phyloP scores from a whole-genome alignment of 192 early-diverging fungal genomes.

The Podochytrium sp. region DNA sequence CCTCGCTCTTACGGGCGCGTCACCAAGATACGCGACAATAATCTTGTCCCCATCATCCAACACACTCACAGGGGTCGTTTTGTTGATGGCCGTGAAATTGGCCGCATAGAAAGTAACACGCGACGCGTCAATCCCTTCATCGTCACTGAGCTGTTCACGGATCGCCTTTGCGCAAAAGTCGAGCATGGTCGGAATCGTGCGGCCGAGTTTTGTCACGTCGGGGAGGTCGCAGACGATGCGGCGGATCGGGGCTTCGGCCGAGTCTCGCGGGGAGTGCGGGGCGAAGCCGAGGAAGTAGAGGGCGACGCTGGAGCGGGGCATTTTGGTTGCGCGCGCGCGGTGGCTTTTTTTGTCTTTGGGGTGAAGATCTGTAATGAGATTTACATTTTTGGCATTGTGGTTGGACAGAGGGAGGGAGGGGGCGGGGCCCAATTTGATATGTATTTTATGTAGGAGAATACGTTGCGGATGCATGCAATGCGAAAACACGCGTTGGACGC shows the following conservation, averaged over 20 bases:
- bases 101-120: conserved; percentile 18
- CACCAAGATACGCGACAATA: conserved; percentile 23
- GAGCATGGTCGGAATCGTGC: conserved; percentile 22
- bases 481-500: too few relatives aligned
- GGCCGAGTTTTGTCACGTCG: conserved; percentile 24
- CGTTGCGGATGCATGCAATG: too few relatives aligned
- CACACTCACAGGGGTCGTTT: conserved; percentile 17
- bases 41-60: conserved; percentile 28
- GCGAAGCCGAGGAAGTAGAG: conserved; percentile 27
- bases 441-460: too few relatives aligned
- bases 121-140: conserved; percentile 15
- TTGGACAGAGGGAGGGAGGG: too few relatives aligned
- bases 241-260: conserved; percentile 19
- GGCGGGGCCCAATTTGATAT: too few relatives aligned
- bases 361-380: too few relatives aligned
- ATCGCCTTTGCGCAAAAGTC: conserved; percentile 5
- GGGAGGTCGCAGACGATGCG: conserved; percentile 20
- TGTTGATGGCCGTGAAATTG: conserved; percentile 23
- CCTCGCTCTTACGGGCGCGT: not conserved
- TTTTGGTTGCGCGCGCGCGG: too few relatives aligned
- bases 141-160: conserved; percentile 22
- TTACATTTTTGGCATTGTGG: too few relatives aligned
- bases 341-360: too few relatives aligned
- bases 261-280: conserved; percentile 1
- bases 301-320: conserved; percentile 25